phyloP scores from a whole-genome alignment of 306 rosid species.

The Cicer pinnatifidum region DNA sequence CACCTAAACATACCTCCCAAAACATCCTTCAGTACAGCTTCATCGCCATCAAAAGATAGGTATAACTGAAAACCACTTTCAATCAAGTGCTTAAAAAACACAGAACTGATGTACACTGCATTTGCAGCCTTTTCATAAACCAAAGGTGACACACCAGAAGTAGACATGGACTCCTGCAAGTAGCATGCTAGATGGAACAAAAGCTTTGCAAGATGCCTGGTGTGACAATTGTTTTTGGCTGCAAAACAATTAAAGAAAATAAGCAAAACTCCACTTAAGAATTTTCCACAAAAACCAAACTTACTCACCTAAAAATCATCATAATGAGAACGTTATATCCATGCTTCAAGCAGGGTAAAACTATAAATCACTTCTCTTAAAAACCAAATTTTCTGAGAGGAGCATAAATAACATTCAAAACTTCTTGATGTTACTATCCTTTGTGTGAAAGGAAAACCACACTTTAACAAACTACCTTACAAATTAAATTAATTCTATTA shows the following conservation, averaged over 20 bases:
- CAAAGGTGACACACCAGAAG: slow-evolving; percentile 60
- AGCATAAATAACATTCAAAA: slow-evolving; percentile 26
- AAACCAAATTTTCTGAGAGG: neutral
- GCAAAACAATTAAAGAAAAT: slow-evolving; percentile 44
- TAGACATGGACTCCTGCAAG: slow-evolving; percentile 78
- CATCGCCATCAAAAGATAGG: slow-evolving; percentile 69
- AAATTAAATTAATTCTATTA: neutral
- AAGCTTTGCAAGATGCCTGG: slow-evolving; percentile 94
- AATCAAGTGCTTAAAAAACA: slow-evolving; percentile 81
- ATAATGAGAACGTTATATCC: slow-evolving; percentile 24
- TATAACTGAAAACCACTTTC: slow-evolving; percentile 71
- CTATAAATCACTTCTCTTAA: slow-evolving; percentile 12
- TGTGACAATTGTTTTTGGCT: slow-evolving; percentile 75
- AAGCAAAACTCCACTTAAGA: slow-evolving; percentile 9
- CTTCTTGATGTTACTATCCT: slow-evolving; percentile 25
- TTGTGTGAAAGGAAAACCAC: slow-evolving; percentile 1
- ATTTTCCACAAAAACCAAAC: slow-evolving; percentile 19
- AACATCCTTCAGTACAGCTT: slow-evolving; percentile 57
- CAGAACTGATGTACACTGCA: slow-evolving; percentile 80
- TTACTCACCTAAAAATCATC: slow-evolving; percentile 11
- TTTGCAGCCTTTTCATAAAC: slow-evolving; percentile 80
- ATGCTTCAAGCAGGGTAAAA: slow-evolving; percentile 18
- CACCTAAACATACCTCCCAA: slow-evolving; percentile 57
- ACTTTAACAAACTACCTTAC: slow-evolving; percentile 29
- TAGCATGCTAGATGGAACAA: slow-evolving; percentile 82